Conservation (phyloP, 2,329 filamentous ascomycete species). For the Epichloe glyceriae region DNA sequence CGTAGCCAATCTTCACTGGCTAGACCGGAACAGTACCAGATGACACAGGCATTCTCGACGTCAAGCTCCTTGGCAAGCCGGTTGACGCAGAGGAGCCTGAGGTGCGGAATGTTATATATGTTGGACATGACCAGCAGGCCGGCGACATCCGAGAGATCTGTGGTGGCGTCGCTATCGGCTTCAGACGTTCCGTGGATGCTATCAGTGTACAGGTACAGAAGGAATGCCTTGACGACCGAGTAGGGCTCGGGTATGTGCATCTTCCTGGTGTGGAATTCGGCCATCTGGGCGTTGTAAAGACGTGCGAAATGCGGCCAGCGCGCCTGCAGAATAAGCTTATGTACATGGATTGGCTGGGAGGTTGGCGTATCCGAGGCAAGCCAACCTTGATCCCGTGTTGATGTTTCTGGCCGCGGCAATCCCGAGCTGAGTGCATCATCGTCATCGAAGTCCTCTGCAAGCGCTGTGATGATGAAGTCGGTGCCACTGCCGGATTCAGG, state of each 20-base stretch:
- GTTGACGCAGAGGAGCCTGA: constrained; percentile 83
- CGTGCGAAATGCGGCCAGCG: constrained; percentile 95
- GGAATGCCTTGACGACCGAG: constrained; percentile 81
- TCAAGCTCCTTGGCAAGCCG: constrained; percentile 82
- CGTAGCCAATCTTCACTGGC: constrained; percentile 91
- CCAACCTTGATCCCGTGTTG: constrained; percentile 37
- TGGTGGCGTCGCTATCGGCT: constrained; percentile 56
- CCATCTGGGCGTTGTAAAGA: constrained; percentile 87
- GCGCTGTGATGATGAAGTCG: constrained; percentile 83
- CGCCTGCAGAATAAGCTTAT: constrained; percentile 85
- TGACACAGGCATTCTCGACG: constrained; percentile 85
- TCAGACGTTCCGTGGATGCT: constrained; percentile 52
- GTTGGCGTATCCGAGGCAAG: constrained; percentile 49
- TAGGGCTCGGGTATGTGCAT: constrained; percentile 98
- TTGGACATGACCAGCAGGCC: constrained; percentile 96
- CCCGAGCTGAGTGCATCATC: constrained; percentile 47
- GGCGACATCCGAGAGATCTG: constrained; percentile 71
- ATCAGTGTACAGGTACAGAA: constrained; percentile 95
- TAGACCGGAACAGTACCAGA: constrained; percentile 86
- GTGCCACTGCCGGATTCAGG: constrained; percentile 76
- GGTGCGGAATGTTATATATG: constrained; percentile 90
- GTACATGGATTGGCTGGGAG: constrained; percentile 81
- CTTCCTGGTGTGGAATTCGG: constrained; percentile 89
- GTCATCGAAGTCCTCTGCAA: constrained; percentile 62
- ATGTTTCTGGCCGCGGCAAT: constrained; percentile 32